Evolutionary conservation across 2,329 filamentous ascomycete genomes (phyloP).

Genomic region (Epichloe sylvatica): DNA sequence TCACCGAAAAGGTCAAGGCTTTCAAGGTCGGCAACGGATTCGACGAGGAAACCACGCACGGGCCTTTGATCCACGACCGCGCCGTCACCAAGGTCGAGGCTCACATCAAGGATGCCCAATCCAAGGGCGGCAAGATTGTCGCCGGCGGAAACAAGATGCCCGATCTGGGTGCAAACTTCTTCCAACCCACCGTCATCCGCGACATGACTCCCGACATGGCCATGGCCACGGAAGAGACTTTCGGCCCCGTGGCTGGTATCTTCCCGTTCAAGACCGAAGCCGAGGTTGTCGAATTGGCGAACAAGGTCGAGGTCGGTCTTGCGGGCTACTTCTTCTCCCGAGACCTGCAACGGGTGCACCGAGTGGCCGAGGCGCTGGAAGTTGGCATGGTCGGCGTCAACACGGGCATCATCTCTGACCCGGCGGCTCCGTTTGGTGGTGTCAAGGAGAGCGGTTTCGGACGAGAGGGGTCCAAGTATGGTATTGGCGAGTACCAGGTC

Average conservation of each 20-base stretch:
- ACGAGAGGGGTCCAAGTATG: conserved; percentile 63
- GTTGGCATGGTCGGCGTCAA: conserved; percentile 83
- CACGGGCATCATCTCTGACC: conserved; percentile 52
- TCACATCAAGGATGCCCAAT: conserved; percentile 66
- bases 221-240: conserved; percentile 79
- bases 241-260: conserved; percentile 81
- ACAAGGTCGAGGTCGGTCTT: conserved; percentile 69
- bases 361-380: conserved; percentile 57
- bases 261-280: conserved; percentile 82
- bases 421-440: conserved; percentile 55
- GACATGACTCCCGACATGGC: conserved; percentile 79
- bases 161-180: conserved; percentile 74
- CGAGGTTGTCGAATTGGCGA: conserved; percentile 75
- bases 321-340: conserved; percentile 86
- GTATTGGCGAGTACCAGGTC: conserved; percentile 60
- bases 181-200: conserved; percentile 75
- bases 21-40: conserved; percentile 71
- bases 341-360: conserved; percentile 43
- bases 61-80: conserved; percentile 72
- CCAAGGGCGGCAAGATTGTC: conserved; percentile 63
- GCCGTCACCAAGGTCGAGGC: conserved; percentile 66
- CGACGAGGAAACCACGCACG: conserved; percentile 57
- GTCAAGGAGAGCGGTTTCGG: conserved; percentile 75
- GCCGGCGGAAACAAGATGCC: conserved; percentile 61
- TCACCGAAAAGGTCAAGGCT: conserved; percentile 55